Conservation (phyloP, 495 filamentous ascomycete species). For the Aspergillus bertholletiae region DNA sequence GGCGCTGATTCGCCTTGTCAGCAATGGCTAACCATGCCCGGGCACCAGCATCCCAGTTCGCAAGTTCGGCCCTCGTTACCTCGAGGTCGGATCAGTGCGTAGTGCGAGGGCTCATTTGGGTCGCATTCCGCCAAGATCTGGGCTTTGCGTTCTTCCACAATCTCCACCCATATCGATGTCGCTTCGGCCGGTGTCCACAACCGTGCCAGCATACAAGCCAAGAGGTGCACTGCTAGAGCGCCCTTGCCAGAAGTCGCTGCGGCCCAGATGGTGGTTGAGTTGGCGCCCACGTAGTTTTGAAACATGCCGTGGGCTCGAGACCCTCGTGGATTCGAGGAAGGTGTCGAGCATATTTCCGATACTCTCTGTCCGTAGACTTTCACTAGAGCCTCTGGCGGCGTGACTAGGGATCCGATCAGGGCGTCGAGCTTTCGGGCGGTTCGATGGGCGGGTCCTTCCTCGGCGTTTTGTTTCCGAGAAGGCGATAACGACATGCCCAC, state of each 20-base stretch:
- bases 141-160: constrained; percentile 1
- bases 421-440: constrained; percentile 5
- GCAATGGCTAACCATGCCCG: too few species aligned
- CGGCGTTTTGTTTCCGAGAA: constrained; percentile 1
- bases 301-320: constrained; percentile 5
- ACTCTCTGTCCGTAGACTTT: constrained; percentile 6
- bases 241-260: constrained; percentile 2
- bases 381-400: not conserved
- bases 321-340: not conserved
- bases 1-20: too few species aligned
- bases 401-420: constrained; percentile 3
- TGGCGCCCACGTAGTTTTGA: not conserved
- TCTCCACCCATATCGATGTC: constrained; percentile 8
- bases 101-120: not conserved
- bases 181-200: constrained; percentile 9
- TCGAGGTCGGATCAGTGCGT: too few species aligned
- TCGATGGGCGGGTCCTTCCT: constrained; percentile 7
- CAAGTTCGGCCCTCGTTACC: too few species aligned
- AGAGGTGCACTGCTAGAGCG: constrained; percentile 4
- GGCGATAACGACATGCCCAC: constrained; percentile 3
- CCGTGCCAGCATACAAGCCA: constrained; percentile 11
- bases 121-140: not conserved
- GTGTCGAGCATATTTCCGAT: constrained; percentile 1
- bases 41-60: too few species aligned
- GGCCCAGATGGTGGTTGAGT: constrained; percentile 10